phyloP scores from a whole-genome alignment of 306 rosid species.

The Glycine latifolia region DNA sequence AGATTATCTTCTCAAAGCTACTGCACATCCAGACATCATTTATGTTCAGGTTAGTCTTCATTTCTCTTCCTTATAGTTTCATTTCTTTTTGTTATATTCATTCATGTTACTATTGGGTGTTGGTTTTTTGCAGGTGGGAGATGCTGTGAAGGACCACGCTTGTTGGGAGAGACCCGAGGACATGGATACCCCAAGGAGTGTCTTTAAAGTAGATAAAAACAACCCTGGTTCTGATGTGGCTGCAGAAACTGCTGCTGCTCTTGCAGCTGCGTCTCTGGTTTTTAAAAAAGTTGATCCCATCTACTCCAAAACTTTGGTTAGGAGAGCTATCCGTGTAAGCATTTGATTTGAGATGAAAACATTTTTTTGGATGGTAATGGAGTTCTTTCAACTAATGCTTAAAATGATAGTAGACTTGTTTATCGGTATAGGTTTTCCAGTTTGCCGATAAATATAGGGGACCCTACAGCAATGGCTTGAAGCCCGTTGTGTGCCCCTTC shows the following conservation, averaged over 20 bases:
- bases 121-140: constrained; percentile 74
- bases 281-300: constrained; percentile 76
- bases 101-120: background rate
- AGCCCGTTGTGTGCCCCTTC: constrained; percentile 76
- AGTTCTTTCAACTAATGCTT: background rate
- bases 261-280: constrained; percentile 85
- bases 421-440: constrained; percentile 71
- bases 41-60: constrained; percentile 71
- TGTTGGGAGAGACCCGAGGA: constrained; percentile 98
- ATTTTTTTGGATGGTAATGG: background rate
- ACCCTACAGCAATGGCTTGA: constrained; percentile 76
- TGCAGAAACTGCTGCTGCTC: constrained; percentile 94
- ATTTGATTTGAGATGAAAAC: background rate
- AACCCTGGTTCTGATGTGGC: constrained; percentile 94
- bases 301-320: constrained; percentile 67
- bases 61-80: background rate
- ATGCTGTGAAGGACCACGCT: constrained; percentile 82
- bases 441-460: constrained; percentile 91
- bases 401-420: background rate
- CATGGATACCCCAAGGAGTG: constrained; percentile 90
- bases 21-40: constrained; percentile 76
- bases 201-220: constrained; percentile 69
- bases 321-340: constrained; percentile 76
- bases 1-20: constrained; percentile 90
- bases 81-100: background rate